Base-by-base conservation (phyloP, 164 flowering plant genomes). In the Magnolia kwangsiensis region DNA sequence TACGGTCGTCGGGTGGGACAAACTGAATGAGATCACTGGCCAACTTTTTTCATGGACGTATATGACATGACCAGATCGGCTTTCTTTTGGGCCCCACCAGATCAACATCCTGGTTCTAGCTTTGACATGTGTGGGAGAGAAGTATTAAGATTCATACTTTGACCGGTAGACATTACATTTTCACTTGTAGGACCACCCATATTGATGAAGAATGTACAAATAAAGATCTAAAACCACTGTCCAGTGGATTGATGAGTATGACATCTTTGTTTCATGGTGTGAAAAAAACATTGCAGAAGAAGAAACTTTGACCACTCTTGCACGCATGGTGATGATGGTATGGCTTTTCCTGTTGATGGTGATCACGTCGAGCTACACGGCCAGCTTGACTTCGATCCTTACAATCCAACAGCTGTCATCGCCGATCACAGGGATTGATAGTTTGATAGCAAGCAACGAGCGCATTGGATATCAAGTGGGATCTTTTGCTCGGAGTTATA, bases 341-440 rank as follows among this genome's bases (percentile, higher is more conserved):
- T 91, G 96, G 98, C 92, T 93, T 73, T 93, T 93, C 81, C 74
- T 90, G 24, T 77, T 91, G 76, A 78, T 91, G 94, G 89, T 91
- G 51, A 80, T 93, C 74, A 88, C 89, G 0, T 87, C 94, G 29
- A 90, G 94, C 82, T 93, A 91, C 81, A 93, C 96, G 1, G 96
- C 98, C 58, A 93, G 88, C 80, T 84, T 93, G 86, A 89, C 95
- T 78, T 93, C 97, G 23, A 88, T 93, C 78, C 94, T 93, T 50
- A 93, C 97, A 21, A 82, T 93, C 49, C 90, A 89, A 74, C 92
- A 90, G 78, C 90, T 93, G 20, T 83, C 96, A 49, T 90, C 94
- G 16, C 83, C 91, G 55, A 87, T 93, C 65, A 87, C 83, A 1
- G 98, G 93, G 65, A 87, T 93, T 14, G 93, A 91, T 64, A 87